These are phyloP conservation scores for Pilatotrama ljubarskyi DNA, from an alignment of 768 basidiomycete genomes.

Conservation along the genomic window DNA sequence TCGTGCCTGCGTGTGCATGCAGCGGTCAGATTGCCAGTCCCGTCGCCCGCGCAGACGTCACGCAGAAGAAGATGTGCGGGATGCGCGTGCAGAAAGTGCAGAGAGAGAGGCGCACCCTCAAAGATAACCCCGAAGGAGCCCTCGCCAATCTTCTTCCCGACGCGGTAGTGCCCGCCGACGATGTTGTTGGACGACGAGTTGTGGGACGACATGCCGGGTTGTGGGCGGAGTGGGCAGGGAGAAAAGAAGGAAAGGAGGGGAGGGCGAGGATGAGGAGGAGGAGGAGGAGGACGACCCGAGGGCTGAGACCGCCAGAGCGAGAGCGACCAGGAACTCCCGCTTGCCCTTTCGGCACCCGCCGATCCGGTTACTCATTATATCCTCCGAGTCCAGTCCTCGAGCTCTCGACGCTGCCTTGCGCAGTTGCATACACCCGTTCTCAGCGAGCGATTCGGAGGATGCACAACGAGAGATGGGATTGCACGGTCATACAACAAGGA, in stretches of 20 bases:
- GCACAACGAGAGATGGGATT: constrained; percentile 9
- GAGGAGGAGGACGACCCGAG: constrained; percentile 8
- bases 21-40: background rate
- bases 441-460: background rate
- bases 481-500: constrained; percentile 20
- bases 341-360: constrained; percentile 13
- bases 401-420: background rate
- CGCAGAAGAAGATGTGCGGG: background rate
- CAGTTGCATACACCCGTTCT: background rate
- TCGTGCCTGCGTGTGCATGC: constrained; percentile 67
- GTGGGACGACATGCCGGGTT: constrained; percentile 33
- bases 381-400: background rate
- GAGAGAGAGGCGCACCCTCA: constrained; percentile 59
- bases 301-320: background rate
- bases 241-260: constrained; percentile 15
- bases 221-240: constrained; percentile 13
- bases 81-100: constrained; percentile 4
- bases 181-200: constrained; percentile 70
- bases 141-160: constrained; percentile 99
- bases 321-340: constrained; percentile 8
- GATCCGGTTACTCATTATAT: constrained; percentile 10
- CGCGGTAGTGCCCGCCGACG: constrained; percentile 96
- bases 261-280: constrained; percentile 10
- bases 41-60: background rate
- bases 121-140: constrained; percentile 98